These are phyloP conservation scores for Colletotrichum sp. DNA, from an alignment of 2,329 filamentous ascomycete genomes.

Conservation along the genomic window DNA sequence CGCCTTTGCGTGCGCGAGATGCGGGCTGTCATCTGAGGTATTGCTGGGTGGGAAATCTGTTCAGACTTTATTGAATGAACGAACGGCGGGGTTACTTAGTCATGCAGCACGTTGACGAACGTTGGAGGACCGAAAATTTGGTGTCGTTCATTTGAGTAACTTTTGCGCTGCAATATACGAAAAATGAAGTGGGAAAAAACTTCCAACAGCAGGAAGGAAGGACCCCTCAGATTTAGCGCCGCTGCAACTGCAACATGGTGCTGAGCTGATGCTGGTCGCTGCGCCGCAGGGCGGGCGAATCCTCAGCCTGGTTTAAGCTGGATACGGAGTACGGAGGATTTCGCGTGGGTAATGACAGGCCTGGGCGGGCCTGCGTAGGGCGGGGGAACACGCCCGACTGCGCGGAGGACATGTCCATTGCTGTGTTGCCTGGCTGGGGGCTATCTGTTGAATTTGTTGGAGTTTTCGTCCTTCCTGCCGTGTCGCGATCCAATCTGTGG, in stretches of 20 bases:
- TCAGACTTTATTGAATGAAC: background rate
- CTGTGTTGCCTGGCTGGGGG: background rate
- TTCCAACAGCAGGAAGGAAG: background rate
- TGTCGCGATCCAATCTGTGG: background rate
- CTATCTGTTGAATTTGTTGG: background rate
- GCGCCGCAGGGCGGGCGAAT: background rate
- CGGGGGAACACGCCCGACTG: conserved; percentile 2
- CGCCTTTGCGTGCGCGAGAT: background rate
- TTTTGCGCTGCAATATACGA: background rate
- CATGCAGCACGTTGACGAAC: background rate
- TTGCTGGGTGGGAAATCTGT: background rate
- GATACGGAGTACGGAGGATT: background rate
- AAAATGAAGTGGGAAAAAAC: background rate
- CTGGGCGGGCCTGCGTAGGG: background rate
- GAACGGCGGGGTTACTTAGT: background rate
- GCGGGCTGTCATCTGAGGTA: background rate
- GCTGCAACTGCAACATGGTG: background rate
- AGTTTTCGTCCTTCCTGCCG: background rate
- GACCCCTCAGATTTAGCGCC: background rate
- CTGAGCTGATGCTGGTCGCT: background rate
- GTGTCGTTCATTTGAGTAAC: background rate
- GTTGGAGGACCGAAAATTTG: background rate
- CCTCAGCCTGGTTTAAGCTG: background rate
- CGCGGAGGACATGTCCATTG: background rate
- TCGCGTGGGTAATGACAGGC: background rate